Percentiles rank a stretch among this genome's conserved stretches.
Evolutionary conservation across 2,329 filamentous ascomycete species (phyloP).

Genomic region (Beauveria sp.): DNA sequence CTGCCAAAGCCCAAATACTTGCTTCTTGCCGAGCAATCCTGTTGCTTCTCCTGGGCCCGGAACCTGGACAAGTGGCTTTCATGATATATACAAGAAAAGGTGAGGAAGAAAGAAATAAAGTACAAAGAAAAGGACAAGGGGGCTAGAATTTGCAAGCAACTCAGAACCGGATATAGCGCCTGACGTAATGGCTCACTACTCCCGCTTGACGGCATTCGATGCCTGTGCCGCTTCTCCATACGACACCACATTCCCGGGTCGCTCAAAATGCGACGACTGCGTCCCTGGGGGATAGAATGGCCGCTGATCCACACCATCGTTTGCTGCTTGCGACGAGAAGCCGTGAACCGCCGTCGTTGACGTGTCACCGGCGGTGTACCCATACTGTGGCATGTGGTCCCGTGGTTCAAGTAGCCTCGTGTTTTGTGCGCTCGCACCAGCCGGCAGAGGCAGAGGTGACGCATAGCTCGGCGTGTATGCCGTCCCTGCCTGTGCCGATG

Average conservation of each 20-base stretch:
- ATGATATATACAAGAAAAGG: slow-evolving; percentile 8
- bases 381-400: slow-evolving; percentile 2
- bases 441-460: background rate
- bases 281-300: background rate
- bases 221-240: background rate
- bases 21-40: slow-evolving; percentile 9
- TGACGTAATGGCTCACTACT: background rate
- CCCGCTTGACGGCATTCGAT: background rate
- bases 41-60: slow-evolving; percentile 7
- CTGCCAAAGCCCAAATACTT: background rate
- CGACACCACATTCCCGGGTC: background rate
- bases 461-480: background rate
- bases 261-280: background rate
- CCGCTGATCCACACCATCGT: background rate
- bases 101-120: background rate
- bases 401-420: background rate
- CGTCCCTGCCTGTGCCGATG: background rate
- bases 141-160: background rate
- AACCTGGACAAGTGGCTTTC: background rate
- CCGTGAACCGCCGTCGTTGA: background rate
- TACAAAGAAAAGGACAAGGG: slow-evolving; percentile 1
- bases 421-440: background rate
- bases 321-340: background rate
- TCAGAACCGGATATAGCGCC: background rate
- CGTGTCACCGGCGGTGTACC: background rate